Evolutionary conservation across 805 yeast genomes (phyloP).

Genomic region (Cyberlindnera xylosilytica): DNA sequence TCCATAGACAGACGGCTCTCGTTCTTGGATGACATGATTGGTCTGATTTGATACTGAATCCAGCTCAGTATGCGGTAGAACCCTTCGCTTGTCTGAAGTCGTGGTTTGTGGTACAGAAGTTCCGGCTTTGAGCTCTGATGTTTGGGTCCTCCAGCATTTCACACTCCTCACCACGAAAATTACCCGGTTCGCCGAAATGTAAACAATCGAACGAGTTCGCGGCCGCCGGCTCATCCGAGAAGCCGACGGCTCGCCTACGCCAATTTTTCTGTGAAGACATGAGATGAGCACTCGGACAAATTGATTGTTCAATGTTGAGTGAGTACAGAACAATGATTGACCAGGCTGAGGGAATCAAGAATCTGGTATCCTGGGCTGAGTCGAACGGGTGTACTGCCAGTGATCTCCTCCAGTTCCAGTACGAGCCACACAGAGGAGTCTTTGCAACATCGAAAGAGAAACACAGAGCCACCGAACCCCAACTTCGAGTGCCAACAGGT

Average conservation of each 20-base stretch:
- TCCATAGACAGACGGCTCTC: constrained; percentile 13
- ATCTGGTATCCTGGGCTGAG: constrained; percentile 34
- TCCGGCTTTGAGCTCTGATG: too few species aligned
- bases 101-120: not conserved
- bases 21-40: not conserved
- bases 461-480: constrained; percentile 19
- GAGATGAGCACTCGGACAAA: too few species aligned
- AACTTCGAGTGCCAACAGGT: constrained; percentile 28
- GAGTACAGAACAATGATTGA: constrained; percentile 1
- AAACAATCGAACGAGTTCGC: constrained; percentile 11
- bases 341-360: constrained; percentile 3
- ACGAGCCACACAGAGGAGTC: constrained; percentile 34
- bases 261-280: not conserved
- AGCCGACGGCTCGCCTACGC: not conserved
- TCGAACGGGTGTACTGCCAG: constrained; percentile 35
- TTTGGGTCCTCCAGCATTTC: not conserved
- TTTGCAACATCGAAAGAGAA: constrained; percentile 29
- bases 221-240: constrained; percentile 1
- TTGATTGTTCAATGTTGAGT: too few species aligned
- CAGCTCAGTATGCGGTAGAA: too few species aligned
- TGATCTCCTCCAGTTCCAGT: constrained; percentile 32
- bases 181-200: constrained; percentile 9
- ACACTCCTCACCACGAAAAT: constrained; percentile 4
- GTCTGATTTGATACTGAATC: too few species aligned
- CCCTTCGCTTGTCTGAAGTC: not conserved